Evolutionary conservation across 306 rosid species (phyloP).

Genomic region (cucumber (Cucumis sativus)): Cucumber_9930_V3 NC_026658.2:10938501-10939000

Average conservation of each 20-base stretch:
- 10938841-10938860: slow-evolving; percentile 93
- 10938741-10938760: slow-evolving; percentile 99
- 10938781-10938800: slow-evolving; percentile 87
- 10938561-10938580: neutral
- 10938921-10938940: slow-evolving; percentile 96
- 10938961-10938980: slow-evolving; percentile 80
- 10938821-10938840: slow-evolving; percentile 97
- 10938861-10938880: slow-evolving; percentile 96
- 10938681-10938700: slow-evolving; percentile 98
- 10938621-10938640: slow-evolving; percentile 98
- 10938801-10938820: slow-evolving; percentile 97
- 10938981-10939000: slow-evolving; percentile 96
- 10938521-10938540: neutral
- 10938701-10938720: slow-evolving; percentile 99
- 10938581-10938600: neutral
- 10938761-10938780: slow-evolving; percentile 96
- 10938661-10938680: slow-evolving; percentile 95
- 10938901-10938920: slow-evolving; percentile 91
- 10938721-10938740: slow-evolving; percentile 97
- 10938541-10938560: neutral
- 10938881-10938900: slow-evolving; percentile 96
- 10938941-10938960: slow-evolving; percentile 86
- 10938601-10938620: slow-evolving; percentile 38
- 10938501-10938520: neutral
- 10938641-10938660: slow-evolving; percentile 84